phyloP scores from a whole-genome alignment of 345 rosid genomes.

The Gossypium thurberi region DNA sequence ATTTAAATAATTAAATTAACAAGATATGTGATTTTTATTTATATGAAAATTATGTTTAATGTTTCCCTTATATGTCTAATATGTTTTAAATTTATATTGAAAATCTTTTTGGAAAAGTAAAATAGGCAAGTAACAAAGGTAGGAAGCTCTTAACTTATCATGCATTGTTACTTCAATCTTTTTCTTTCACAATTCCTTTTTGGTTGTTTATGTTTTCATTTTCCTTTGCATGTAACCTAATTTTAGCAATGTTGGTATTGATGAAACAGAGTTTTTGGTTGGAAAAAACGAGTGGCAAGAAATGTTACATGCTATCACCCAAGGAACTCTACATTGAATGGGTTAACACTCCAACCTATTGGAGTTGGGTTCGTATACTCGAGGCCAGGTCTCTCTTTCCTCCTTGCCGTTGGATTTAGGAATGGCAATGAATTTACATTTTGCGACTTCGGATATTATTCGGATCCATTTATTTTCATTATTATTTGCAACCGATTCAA shows the following conservation, averaged over 20 bases:
- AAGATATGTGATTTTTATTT: background rate
- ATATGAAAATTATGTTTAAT: no score
- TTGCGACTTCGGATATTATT: no score
- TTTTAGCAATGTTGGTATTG: background rate
- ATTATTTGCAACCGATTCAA: background rate
- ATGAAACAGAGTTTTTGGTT: constrained; percentile 31
- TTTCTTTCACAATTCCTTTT: background rate
- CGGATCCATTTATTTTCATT: no score
- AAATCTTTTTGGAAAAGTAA: background rate
- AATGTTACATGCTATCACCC: constrained; percentile 38
- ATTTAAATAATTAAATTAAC: background rate
- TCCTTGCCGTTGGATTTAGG: no score
- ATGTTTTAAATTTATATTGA: background rate
- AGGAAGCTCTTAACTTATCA: background rate
- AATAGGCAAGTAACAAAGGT: background rate
- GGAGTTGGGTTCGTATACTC: constrained; percentile 31
- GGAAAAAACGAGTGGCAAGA: constrained; percentile 33
- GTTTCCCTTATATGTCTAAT: no score
- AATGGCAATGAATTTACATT: no score
- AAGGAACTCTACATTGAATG: constrained; percentile 34
- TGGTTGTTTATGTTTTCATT: background rate
- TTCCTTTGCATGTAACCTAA: no score
- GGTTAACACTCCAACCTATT: constrained; percentile 33
- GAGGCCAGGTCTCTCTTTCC: constrained; percentile 26
- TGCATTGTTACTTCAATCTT: background rate